phyloP scores from a whole-genome alignment of 805 yeast genomes.

The Metschnikowia anglica region DNA sequence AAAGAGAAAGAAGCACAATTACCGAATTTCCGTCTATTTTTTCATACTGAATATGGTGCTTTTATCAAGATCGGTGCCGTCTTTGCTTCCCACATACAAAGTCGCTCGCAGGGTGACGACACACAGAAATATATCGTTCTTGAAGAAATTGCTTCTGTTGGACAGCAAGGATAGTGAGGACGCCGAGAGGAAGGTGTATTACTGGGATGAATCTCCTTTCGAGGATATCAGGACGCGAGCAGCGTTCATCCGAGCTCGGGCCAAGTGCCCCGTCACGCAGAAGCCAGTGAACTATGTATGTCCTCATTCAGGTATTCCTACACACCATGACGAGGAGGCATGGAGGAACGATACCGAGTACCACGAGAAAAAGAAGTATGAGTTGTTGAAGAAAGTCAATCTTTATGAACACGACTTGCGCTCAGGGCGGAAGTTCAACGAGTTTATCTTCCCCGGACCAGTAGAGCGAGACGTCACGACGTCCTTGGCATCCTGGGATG shows the following conservation, averaged over 20 bases:
- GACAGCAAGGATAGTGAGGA: conserved; percentile 31
- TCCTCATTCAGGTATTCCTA: conserved; percentile 94
- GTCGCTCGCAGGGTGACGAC: conserved; percentile 4
- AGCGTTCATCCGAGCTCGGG: conserved; percentile 82
- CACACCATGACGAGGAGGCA: conserved; percentile 87
- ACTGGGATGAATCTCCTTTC: conserved; percentile 91
- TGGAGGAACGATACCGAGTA: conserved; percentile 81
- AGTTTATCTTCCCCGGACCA: conserved; percentile 85
- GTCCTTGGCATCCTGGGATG: conserved; percentile 86
- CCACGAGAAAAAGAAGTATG: conserved; percentile 64
- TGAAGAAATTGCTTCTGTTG: conserved; percentile 39
- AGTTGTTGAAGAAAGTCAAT: conserved; percentile 80
- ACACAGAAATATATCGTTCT: conserved; percentile 31
- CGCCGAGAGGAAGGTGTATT: conserved; percentile 41
- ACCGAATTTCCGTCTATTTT: too few relatives aligned
- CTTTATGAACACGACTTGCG: conserved; percentile 92
- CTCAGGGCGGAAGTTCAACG: conserved; percentile 92
- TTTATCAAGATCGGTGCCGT: conserved; percentile 11
- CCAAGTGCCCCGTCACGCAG: conserved; percentile 87
- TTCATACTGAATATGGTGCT: conserved; percentile 9
- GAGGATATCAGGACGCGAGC: conserved; percentile 88
- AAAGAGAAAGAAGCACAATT: too few relatives aligned
- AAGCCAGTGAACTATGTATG: conserved; percentile 81
- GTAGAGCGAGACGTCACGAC: conserved; percentile 74
- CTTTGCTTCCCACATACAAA: conserved; percentile 4